Percentiles rank a stretch among this genome's conserved stretches.
phyloP scores from a whole-genome alignment of 768 basidiomycete genomes.

The Phaeotremella skinneri region DNA sequence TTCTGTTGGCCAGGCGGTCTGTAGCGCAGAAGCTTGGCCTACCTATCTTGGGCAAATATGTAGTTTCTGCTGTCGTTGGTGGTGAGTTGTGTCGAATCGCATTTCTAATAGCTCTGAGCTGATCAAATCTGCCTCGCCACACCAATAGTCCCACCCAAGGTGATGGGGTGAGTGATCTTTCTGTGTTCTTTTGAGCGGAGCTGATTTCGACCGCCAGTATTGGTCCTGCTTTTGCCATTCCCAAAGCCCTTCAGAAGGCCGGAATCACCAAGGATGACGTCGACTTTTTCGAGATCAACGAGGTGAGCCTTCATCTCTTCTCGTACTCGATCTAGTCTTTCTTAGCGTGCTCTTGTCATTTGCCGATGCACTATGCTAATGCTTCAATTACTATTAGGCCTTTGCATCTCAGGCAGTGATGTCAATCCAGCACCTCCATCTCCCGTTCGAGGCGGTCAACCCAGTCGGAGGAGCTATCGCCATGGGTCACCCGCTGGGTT shows the following conservation, averaged over 20 bases:
- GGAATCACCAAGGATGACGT: conserved; percentile 60
- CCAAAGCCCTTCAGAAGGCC: conserved; percentile 65
- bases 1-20: conserved; percentile 75
- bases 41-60: conserved; percentile 78
- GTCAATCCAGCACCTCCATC: conserved; percentile 73
- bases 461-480: conserved; percentile 80
- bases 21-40: conserved; percentile 73
- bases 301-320: conserved; percentile 69
- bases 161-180: conserved; percentile 39
- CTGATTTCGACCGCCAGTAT: conserved; percentile 50
- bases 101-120: too few relatives aligned
- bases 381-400: conserved; percentile 75
- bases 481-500: conserved; percentile 47
- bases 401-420: conserved; percentile 88
- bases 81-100: conserved; percentile 39
- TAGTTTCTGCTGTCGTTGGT: conserved; percentile 75
- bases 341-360: conserved; percentile 66
- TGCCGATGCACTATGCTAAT: conserved; percentile 71
- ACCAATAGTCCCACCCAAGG: conserved; percentile 34
- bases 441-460: conserved; percentile 69
- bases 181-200: not conserved
- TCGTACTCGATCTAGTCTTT: conserved; percentile 77
- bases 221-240: conserved; percentile 81
- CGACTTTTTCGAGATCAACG: conserved; percentile 54
- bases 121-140: conserved; percentile 5